phyloP scores from a whole-genome alignment of 148 eudicot species.

The Rhododendron williamsianum region DNA sequence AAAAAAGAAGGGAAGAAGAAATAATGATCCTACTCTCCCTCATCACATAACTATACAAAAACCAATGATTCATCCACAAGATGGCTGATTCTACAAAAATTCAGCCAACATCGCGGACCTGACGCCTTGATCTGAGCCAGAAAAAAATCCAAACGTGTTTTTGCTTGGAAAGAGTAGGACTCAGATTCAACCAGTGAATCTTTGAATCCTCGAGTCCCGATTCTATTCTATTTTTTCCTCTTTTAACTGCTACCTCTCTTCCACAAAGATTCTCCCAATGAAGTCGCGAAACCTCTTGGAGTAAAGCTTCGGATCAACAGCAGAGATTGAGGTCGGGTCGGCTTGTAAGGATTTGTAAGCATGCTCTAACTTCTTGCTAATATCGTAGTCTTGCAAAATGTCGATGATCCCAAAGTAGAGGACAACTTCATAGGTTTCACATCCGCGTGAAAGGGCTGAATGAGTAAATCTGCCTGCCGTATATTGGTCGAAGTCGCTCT shows the following conservation, averaged over 20 bases:
- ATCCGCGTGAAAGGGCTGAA: neutral
- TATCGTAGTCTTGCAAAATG: neutral
- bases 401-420: neutral
- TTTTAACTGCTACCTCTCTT: constrained; percentile 42
- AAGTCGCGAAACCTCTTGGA: constrained; percentile 87
- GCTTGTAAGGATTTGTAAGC: constrained; percentile 92
- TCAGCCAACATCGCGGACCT: constrained; percentile 14
- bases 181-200: constrained; percentile 14
- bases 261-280: constrained; percentile 69
- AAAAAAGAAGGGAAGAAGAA: neutral
- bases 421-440: neutral
- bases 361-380: constrained; percentile 85
- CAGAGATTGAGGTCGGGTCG: constrained; percentile 85
- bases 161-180: neutral
- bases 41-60: constrained; percentile 23
- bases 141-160: neutral
- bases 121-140: neutral
- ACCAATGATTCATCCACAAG: neutral
- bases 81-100: constrained; percentile 19
- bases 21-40: constrained; percentile 16
- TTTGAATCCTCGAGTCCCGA: neutral
- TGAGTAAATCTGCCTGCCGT: constrained; percentile 10
- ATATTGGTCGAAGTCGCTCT: constrained; percentile 75
- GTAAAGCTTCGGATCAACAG: constrained; percentile 91
- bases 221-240: neutral